Conservation (phyloP, 2,329 filamentous ascomycete genomes). For the Pyrenochaeta sp. region DNA sequence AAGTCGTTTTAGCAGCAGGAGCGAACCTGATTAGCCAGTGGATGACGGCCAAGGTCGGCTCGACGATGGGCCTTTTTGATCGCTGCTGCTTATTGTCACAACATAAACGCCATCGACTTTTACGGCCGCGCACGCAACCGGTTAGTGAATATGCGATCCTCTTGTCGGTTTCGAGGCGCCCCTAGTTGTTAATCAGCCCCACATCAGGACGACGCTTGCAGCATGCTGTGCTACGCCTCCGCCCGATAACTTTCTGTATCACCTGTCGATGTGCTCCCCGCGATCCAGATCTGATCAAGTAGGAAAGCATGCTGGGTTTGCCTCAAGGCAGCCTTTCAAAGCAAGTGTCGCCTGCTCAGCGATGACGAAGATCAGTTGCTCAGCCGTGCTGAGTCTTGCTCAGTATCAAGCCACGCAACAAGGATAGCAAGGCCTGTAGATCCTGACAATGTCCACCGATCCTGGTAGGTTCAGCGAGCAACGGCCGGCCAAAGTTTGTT, state of each 20-base stretch:
- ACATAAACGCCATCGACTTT: slow-evolving; percentile 39
- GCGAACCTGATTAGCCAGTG: slow-evolving; percentile 29
- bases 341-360: background rate
- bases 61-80: slow-evolving; percentile 27
- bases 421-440: slow-evolving; percentile 37
- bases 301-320: background rate
- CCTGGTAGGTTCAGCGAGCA: slow-evolving; percentile 30
- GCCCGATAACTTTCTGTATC: slow-evolving; percentile 25
- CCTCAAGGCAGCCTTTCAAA: background rate
- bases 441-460: slow-evolving; percentile 34
- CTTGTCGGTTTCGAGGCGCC: slow-evolving; percentile 27
- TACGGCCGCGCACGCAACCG: slow-evolving; percentile 31
- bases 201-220: slow-evolving; percentile 28
- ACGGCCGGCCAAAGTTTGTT: slow-evolving; percentile 43
- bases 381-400: slow-evolving; percentile 36
- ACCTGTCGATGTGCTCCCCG: slow-evolving; percentile 22
- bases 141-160: slow-evolving; percentile 38
- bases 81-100: slow-evolving; percentile 37
- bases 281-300: slow-evolving; percentile 2
- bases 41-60: slow-evolving; percentile 32
- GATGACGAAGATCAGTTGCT: slow-evolving; percentile 18
- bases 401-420: slow-evolving; percentile 42
- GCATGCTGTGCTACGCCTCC: slow-evolving; percentile 27
- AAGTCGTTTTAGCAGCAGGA: slow-evolving; percentile 25
- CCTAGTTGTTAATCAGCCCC: slow-evolving; percentile 38